A percentile compares a stretch with the other conserved stretches of the same genome.
Conservation (phyloP, 495 filamentous ascomycete genomes). For the Evernia prunastri region DNA sequence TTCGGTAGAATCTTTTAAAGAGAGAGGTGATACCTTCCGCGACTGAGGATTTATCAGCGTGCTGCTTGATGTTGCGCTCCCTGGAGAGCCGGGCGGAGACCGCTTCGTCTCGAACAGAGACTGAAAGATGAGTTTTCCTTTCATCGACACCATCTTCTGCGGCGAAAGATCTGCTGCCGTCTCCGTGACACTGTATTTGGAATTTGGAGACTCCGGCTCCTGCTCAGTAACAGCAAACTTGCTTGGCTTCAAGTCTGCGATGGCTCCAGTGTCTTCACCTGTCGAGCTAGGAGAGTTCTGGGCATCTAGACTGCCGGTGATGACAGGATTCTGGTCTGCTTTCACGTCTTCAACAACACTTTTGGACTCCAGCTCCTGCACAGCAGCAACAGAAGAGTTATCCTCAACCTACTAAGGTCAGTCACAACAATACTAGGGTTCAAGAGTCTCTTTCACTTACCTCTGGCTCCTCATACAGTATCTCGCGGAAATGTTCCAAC, state of each 20-base stretch:
- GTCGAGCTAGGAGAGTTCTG: background rate
- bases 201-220: background rate
- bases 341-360: no score
- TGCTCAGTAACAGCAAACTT: background rate
- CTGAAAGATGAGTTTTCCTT: background rate
- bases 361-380: no score
- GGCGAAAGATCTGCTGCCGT: background rate
- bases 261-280: background rate
- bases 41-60: background rate
- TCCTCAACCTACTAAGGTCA: background rate
- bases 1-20: background rate
- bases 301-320: no score
- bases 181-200: background rate
- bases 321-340: no score
- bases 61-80: background rate
- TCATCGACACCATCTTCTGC: background rate
- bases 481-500: background rate
- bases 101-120: background rate
- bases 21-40: background rate
- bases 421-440: background rate
- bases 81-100: background rate
- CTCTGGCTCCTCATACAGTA: background rate
- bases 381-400: background rate
- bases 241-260: background rate
- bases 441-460: background rate